Conservation (phyloP, 208 protist species). For the Trichomonas gallinae region DNA sequence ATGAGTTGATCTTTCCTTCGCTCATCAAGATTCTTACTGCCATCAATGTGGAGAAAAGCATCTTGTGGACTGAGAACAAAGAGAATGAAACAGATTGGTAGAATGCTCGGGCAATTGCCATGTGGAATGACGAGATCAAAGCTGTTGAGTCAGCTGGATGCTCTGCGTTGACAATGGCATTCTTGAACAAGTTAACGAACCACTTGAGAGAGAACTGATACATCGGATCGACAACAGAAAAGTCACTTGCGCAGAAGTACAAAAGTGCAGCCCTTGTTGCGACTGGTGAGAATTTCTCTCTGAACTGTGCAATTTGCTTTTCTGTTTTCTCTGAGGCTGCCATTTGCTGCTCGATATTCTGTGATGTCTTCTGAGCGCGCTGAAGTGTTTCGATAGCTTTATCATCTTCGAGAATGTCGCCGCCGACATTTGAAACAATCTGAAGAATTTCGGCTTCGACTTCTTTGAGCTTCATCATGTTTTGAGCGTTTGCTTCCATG, state of each 20-base stretch:
- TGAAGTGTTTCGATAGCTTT: slow-evolving; percentile 81
- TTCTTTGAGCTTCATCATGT: slow-evolving; percentile 87
- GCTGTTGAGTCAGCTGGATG: background rate
- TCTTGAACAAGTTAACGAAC: background rate
- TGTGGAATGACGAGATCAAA: slow-evolving; percentile 29
- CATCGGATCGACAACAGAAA: slow-evolving; percentile 47
- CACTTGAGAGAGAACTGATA: slow-evolving; percentile 34
- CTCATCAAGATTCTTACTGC: background rate
- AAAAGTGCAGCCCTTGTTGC: slow-evolving; percentile 69
- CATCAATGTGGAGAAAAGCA: slow-evolving; percentile 95
- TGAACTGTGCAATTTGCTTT: slow-evolving; percentile 69
- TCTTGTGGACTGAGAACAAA: slow-evolving; percentile 93
- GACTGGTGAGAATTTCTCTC: slow-evolving; percentile 68
- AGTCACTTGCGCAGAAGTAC: slow-evolving; percentile 71
- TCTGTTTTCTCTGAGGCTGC: slow-evolving; percentile 69
- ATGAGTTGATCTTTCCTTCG: slow-evolving; percentile 41
- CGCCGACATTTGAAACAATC: slow-evolving; percentile 65
- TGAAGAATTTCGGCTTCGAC: slow-evolving; percentile 84
- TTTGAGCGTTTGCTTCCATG: slow-evolving; percentile 84
- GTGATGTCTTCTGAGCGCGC: slow-evolving; percentile 53
- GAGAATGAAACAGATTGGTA: slow-evolving; percentile 71
- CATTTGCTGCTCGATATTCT: slow-evolving; percentile 66
- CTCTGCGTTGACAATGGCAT: background rate
- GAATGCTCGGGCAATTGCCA: slow-evolving; percentile 67
- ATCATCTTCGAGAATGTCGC: slow-evolving; percentile 86